These are phyloP conservation scores for Urostyla sp. DNA, from an alignment of 73 alveolate species.

Conservation along the genomic window DNA sequence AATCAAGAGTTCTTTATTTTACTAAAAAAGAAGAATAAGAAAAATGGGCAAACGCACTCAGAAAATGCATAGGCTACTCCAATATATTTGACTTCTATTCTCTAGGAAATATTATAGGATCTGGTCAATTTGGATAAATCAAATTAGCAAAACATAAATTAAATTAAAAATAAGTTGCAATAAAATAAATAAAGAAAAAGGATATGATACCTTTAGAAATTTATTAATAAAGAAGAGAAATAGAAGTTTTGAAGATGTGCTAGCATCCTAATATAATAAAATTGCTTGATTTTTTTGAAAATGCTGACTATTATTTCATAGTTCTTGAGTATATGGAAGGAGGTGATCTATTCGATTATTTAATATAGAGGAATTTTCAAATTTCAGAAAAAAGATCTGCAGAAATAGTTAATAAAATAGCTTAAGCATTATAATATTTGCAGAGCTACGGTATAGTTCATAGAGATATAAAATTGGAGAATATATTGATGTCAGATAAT, in stretches of 20 bases:
- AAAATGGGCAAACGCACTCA: conserved; percentile 79
- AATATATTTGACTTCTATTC: conserved; percentile 49
- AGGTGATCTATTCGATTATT: conserved; percentile 75
- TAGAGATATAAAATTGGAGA: conserved; percentile 81
- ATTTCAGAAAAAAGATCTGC: conserved; percentile 66
- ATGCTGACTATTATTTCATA: conserved; percentile 63
- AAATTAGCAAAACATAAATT: conserved; percentile 33
- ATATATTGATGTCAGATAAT: conserved; percentile 68
- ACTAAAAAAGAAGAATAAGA: conserved; percentile 67
- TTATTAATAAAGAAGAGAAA: conserved; percentile 73
- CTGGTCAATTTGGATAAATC: conserved; percentile 58
- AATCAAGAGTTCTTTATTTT: conserved; percentile 77
- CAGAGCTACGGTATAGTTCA: conserved; percentile 77
- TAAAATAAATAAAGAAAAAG: conserved; percentile 78
- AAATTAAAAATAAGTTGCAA: conserved; percentile 75
- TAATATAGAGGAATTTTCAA: conserved; percentile 78
- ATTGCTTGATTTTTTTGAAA: conserved; percentile 62
- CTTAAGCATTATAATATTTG: conserved; percentile 71
- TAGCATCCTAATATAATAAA: conserved; percentile 64
- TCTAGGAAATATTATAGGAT: conserved; percentile 55
- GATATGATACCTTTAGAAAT: conserved; percentile 76
- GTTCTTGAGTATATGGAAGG: conserved; percentile 72
- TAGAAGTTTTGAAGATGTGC: conserved; percentile 69
- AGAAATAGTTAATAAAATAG: conserved; percentile 60
- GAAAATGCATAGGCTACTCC: conserved; percentile 64